These are phyloP conservation scores for Pisolithus thermaeus DNA, from an alignment of 1,284 basidiomycete genomes.

Conservation along the genomic window DNA sequence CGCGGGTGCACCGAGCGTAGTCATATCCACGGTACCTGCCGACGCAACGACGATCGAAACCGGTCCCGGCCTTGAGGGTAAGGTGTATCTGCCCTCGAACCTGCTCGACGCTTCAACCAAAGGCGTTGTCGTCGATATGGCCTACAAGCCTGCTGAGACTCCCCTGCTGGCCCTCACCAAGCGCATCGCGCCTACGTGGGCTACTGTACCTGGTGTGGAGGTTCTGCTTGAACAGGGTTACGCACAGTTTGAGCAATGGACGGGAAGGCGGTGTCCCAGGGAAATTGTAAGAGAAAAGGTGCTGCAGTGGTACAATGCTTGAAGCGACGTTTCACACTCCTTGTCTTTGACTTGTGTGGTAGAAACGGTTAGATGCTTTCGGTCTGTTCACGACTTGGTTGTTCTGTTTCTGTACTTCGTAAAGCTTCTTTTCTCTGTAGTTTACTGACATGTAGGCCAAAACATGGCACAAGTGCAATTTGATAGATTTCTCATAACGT, in stretches of 20 bases:
- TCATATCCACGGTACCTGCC: constrained; percentile 85
- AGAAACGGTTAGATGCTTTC: neutral
- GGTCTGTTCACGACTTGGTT: no score
- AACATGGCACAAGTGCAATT: no score
- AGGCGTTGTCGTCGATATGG: constrained; percentile 85
- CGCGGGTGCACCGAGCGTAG: constrained; percentile 51
- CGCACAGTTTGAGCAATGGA: constrained; percentile 81
- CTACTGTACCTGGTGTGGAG: constrained; percentile 71
- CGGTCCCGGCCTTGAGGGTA: constrained; percentile 23
- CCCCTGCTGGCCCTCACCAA: constrained; percentile 58
- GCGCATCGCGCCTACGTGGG: constrained; percentile 54
- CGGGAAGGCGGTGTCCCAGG: constrained; percentile 51
- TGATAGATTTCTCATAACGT: no score
- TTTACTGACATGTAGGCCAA: no score
- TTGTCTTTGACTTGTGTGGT: neutral
- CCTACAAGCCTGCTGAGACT: constrained; percentile 81
- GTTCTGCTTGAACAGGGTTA: constrained; percentile 85
- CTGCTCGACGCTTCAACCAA: constrained; percentile 44
- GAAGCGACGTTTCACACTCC: neutral
- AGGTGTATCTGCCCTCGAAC: constrained; percentile 52
- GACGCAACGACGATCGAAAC: constrained; percentile 48
- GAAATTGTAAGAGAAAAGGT: constrained; percentile 40
- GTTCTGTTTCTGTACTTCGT: no score
- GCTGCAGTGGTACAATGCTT: constrained; percentile 37
- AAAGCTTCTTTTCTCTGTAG: no score